phyloP scores from a whole-genome alignment of 2,329 filamentous ascomycete genomes.

The Cladophialophora yegresii region DNA sequence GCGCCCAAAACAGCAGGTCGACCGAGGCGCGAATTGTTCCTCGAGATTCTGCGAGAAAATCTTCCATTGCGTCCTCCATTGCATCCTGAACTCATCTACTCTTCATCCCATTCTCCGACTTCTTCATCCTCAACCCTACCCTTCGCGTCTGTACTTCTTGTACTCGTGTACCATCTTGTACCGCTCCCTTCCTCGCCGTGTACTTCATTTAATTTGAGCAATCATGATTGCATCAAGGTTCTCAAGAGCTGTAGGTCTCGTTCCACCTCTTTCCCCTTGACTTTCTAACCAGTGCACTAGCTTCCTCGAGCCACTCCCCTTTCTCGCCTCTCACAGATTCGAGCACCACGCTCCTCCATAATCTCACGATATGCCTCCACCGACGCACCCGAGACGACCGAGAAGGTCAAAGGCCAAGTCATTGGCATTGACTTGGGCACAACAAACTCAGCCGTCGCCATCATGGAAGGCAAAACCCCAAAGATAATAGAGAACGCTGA shows the following conservation, averaged over 20 bases:
- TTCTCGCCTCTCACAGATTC: slow-evolving; percentile 67
- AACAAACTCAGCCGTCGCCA: slow-evolving; percentile 94
- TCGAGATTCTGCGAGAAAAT: slow-evolving; percentile 12
- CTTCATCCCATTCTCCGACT: slow-evolving; percentile 30
- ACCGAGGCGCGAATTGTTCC: slow-evolving; percentile 3
- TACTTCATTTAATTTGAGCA: slow-evolving; percentile 40
- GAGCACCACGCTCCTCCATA: slow-evolving; percentile 69
- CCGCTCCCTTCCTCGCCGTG: slow-evolving; percentile 32
- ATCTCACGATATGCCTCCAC: slow-evolving; percentile 79
- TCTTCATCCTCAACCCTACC: slow-evolving; percentile 38
- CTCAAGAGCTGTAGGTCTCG: slow-evolving; percentile 69
- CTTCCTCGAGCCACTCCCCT: slow-evolving; percentile 75
- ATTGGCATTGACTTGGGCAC: slow-evolving; percentile 99
- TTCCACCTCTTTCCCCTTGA: slow-evolving; percentile 22
- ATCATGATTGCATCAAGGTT: slow-evolving; percentile 69
- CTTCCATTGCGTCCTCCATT: slow-evolving; percentile 17
- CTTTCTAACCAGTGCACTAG: slow-evolving; percentile 48
- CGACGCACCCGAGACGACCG: slow-evolving; percentile 59
- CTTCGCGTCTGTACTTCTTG: slow-evolving; percentile 17
- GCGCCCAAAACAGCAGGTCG: background rate
- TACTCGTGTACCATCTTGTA: slow-evolving; percentile 16
- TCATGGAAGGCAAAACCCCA: slow-evolving; percentile 95
- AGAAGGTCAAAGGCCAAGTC: slow-evolving; percentile 91
- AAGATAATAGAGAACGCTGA: slow-evolving; percentile 98
- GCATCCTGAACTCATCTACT: slow-evolving; percentile 25